Base-by-base conservation (phyloP, 257 asterid genomes). In the Schizonepeta tenuifolia region DNA sequence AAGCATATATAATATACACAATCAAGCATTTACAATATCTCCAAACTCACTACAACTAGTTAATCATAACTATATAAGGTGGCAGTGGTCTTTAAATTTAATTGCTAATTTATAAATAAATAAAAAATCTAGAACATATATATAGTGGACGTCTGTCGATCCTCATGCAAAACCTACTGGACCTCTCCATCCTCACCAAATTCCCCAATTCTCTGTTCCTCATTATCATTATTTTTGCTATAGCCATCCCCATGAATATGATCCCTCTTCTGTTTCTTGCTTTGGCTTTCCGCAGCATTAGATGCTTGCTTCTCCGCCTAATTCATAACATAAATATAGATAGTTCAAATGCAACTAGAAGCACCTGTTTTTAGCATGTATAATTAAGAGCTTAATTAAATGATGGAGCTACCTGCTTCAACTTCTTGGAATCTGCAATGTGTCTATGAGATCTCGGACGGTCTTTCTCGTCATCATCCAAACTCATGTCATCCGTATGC, bases 231-330 rank as follows among this genome's bases (percentile, higher is more conserved):
- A 65, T 58, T 70, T 75, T 73, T 75, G 67, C 40, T 71, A 46
- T 74, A 74, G 63, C 60, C 68, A 78, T 73, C 85, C 54, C 79
- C 33, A 31, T 31, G 26, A 24, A 24, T 24, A 56, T 63, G 71
- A 73, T 83, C 90, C 83, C 84, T 79, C 81, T 77, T 85, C 7
- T 79, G 89, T 75, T 86, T 83, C 83, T 80, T 88, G 84, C 83
- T 74, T 71, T 83, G 83, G 73, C 83, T 84, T 41, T 84, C 89
- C 14, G 82, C 93, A 38, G 74, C 67, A 60, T 65, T 75, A 76
- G 65, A 54, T 3, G 59, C 38, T 14, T 65, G 86, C 80, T 70
- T 83, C 77, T 87, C 89, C 77, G 50, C 74, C 88, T 85, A 31
- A 65, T 65, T 35, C 24, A 67, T 68, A 43, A 10, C 69, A 70